Evolutionary conservation across 345 rosid species (phyloP), one percentile per base, ranked within the genome.

Genomic region (Atalantia buxifolia): DNA sequence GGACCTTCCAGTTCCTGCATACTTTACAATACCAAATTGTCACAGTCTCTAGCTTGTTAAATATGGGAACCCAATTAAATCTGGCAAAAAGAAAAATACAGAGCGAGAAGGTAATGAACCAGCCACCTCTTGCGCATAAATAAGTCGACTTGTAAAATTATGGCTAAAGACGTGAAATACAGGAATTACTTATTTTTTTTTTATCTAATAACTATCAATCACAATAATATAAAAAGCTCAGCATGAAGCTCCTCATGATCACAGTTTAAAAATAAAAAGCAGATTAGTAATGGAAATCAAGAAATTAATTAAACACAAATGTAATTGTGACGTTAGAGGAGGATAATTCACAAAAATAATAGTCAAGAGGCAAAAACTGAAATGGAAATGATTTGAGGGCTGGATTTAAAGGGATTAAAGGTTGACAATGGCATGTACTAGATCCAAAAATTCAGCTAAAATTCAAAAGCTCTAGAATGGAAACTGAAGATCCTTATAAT

Each of bases 1-100:
- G 33, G 19, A 42, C 69, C 70, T 86, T 87, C 90, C 94, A 90
- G 27, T 85, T 88, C 86, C 88, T 88, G 88, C 90, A 86, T 72
- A 87, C 94, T 90, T 82, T 48, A 40, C 76, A 69, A 69, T 10
- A 48, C 72, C 62, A 80, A 79, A 55, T 56, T 33, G 2, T 35
- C 22, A 65, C 33, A 31, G 3, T 67, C 55, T 63, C 12, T 24
- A 70, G 61, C 77, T 66, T 60, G 38, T 2, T 25, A 31, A 66
- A 73, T 40, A 42, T 7, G n/a, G 10, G 50, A 33, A 38, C 7
- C 9, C 7, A 21, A 69, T 64, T 62, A 18, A 55, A 63, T 53
- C 42, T 9, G 33, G 31, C 7, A 0, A 66, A 62, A 19, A 71
- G 5, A 36, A 31, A 24, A 55, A 14, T 30, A 53, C 6, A 28